Base-by-base conservation (phyloP, 371 early-diverging fungal species). In the Gilbertella persicaria region DNA sequence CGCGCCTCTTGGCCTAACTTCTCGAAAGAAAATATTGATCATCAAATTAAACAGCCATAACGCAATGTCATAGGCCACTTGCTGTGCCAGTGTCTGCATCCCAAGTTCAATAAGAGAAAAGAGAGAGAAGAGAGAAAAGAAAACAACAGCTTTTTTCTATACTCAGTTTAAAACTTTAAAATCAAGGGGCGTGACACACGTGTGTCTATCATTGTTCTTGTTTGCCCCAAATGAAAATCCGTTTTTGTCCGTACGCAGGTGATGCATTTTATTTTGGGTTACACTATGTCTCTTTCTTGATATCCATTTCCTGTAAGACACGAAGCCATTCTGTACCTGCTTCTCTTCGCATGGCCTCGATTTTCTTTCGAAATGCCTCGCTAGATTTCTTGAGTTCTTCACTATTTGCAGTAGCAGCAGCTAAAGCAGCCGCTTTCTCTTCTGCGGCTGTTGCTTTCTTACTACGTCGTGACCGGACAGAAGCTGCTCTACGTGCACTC, bases 11-110 rank as follows among this genome's bases (percentile, higher is more conserved):
- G 84, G 78, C 45, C 81, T 80, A 24, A 97, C 85, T 67, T 95
- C 95, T 39, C 94, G 75, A 65, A 94, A 93, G 66, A 94, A 94
- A 67, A 92, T 78, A 42, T 83, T 75, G 19, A 94, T 67, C 16
- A 85, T 69, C 12, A 75, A 48, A 44, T 67, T 68, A 54, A 85
- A 83, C 56, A 87, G 63, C 60, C 69, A 75, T n/a, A 71, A 58
- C 26, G 73, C 69, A 19, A 79, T 28, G 71, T 84, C 81, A 59
- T 82, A 82, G 5, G 55, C 52, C 16, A 62, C 13, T 17, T 20
- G 54, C 40, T 60, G 50, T 3, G 19, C 24, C 12, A 44, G 14
- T 14, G 49, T 16, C 24, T 49, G 48, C 42, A 48, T 48, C 8
- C 16, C 16, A 35, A 44, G 3, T 20, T 28, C 20, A 26, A 29